A percentile compares a stretch with the other conserved stretches of the same genome.
These are phyloP conservation scores for Fonticula alba DNA, from an alignment of 78 protist species.

Conservation along the genomic window DNA sequence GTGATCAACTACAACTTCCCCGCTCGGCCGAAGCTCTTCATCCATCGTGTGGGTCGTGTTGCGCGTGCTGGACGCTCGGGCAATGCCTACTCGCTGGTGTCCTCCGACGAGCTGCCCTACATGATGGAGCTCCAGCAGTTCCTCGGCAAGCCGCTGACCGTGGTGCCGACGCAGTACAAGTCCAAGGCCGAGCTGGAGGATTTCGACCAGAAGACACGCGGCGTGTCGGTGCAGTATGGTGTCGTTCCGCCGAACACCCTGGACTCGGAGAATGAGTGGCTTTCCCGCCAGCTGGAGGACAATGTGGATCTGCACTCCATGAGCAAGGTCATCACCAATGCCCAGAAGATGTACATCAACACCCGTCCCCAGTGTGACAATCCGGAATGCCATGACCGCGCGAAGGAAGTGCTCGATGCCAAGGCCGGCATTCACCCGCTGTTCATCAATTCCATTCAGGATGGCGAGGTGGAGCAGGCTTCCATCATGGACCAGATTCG, in stretches of 20 bases:
- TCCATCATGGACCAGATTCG: neutral
- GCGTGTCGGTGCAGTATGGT: neutral
- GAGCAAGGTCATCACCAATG: slow-evolving; percentile 13
- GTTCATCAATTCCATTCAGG: neutral
- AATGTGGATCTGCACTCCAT: neutral
- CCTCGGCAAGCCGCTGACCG: slow-evolving; percentile 31
- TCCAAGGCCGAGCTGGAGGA: neutral
- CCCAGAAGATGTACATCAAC: slow-evolving; percentile 41
- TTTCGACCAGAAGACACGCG: neutral
- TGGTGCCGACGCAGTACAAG: neutral
- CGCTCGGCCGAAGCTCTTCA: slow-evolving; percentile 82
- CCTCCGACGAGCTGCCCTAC: slow-evolving; percentile 79
- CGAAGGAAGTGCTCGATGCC: slow-evolving; percentile 10
- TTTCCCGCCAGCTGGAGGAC: neutral
- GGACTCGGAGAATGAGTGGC: slow-evolving; percentile 10
- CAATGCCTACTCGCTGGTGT: slow-evolving; percentile 61
- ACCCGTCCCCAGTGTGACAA: slow-evolving; percentile 56
- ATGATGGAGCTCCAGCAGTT: slow-evolving; percentile 60
- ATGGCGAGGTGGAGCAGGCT: neutral
- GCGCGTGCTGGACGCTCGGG: slow-evolving; percentile 96
- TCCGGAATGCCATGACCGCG: slow-evolving; percentile 25
- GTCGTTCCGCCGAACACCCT: neutral
- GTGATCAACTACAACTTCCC: slow-evolving; percentile 97
- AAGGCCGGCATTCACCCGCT: slow-evolving; percentile 4
- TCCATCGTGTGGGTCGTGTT: slow-evolving; percentile 96